phyloP scores from a whole-genome alignment of 2,329 filamentous ascomycete genomes.

The Phaeosphaeriaceae sp. region DNA sequence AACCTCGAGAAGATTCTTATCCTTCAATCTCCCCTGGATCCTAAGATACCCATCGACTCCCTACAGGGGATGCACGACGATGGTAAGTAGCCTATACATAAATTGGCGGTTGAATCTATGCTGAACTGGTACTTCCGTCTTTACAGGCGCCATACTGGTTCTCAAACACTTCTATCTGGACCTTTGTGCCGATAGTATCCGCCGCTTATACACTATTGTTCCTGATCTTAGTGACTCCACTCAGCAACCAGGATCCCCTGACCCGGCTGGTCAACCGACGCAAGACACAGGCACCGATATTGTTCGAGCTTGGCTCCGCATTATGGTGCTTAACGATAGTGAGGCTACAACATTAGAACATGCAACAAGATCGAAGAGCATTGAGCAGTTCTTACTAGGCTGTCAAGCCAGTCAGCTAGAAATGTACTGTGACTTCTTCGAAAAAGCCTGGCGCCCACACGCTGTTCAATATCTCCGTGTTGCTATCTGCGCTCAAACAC shows the following conservation, averaged over 20 bases:
- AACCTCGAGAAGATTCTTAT: constrained; percentile 31
- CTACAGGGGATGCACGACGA: constrained; percentile 29
- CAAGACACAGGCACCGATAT: constrained; percentile 31
- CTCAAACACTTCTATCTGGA: constrained; percentile 37
- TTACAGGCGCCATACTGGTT: constrained; percentile 21
- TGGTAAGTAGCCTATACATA: constrained; percentile 9
- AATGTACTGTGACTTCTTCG: constrained; percentile 38
- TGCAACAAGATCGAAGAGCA: constrained; percentile 30
- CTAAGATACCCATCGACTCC: constrained; percentile 27
- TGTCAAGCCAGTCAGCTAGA: constrained; percentile 37
- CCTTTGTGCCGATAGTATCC: constrained; percentile 27
- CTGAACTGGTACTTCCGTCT: not conserved
- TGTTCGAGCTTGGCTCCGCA: constrained; percentile 36
- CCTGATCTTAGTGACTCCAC: constrained; percentile 29
- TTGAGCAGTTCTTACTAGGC: constrained; percentile 27
- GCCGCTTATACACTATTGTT: constrained; percentile 31
- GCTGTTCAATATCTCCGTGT: constrained; percentile 36
- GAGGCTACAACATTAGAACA: constrained; percentile 29
- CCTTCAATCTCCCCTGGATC: constrained; percentile 28
- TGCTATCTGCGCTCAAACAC: constrained; percentile 34
- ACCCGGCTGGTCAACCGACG: not conserved
- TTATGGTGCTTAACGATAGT: constrained; percentile 40
- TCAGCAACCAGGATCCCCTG: constrained; percentile 3
- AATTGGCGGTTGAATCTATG: not conserved
- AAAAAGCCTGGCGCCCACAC: constrained; percentile 38